Conservation (phyloP, 2,329 filamentous ascomycete genomes). For the Talaromyces sp. region DNA sequence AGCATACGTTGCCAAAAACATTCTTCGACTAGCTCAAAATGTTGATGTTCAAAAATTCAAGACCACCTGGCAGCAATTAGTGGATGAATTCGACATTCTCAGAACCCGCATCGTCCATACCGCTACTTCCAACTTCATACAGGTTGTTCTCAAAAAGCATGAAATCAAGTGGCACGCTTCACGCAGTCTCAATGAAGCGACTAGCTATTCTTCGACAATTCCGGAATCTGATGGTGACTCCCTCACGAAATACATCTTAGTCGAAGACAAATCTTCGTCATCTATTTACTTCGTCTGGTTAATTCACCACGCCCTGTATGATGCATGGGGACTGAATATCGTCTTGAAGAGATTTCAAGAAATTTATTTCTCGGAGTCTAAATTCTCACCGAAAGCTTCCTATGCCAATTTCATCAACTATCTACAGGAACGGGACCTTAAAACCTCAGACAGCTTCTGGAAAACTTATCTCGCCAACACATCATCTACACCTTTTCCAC, state of each 20-base stretch:
- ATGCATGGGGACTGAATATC: constrained; percentile 27
- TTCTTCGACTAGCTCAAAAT: constrained; percentile 33
- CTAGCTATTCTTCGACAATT: constrained; percentile 19
- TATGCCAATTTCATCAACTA: constrained; percentile 25
- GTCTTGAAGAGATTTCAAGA: constrained; percentile 33
- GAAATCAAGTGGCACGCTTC: constrained; percentile 30
- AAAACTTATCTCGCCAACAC: constrained; percentile 23
- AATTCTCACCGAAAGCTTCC: not conserved
- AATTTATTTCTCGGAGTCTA: constrained; percentile 20
- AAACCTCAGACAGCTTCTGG: constrained; percentile 24
- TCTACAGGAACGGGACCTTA: constrained; percentile 20
- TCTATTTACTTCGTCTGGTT: constrained; percentile 43
- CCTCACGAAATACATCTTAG: constrained; percentile 31
- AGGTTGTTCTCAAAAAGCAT: constrained; percentile 34
- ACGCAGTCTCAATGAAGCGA: constrained; percentile 22
- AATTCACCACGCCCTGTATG: constrained; percentile 18
- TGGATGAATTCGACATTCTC: constrained; percentile 43
- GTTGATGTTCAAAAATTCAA: constrained; percentile 41
- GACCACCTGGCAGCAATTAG: constrained; percentile 41
- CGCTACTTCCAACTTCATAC: constrained; percentile 30
- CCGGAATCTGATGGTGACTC: constrained; percentile 29
- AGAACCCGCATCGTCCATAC: constrained; percentile 44
- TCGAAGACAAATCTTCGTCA: constrained; percentile 19
- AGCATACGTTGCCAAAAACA: constrained; percentile 45
- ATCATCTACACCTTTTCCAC: constrained; percentile 24